Percentiles rank a stretch among this genome's conserved stretches.
These are phyloP conservation scores for Citrus unshiu DNA, from an alignment of 345 rosid genomes.

Conservation along the genomic window DNA sequence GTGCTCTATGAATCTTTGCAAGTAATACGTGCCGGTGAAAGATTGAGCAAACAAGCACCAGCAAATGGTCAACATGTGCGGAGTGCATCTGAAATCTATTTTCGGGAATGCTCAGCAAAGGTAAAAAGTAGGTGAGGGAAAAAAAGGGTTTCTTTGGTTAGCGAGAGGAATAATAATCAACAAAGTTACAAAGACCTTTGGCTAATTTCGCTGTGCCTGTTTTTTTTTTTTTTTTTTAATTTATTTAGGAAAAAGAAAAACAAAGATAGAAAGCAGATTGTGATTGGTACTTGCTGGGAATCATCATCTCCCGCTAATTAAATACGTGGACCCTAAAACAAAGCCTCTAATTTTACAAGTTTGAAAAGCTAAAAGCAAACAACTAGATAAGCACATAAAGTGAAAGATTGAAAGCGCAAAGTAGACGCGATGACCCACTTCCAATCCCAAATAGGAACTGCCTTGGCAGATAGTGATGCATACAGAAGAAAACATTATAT, in stretches of 20 bases:
- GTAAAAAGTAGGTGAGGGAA: not conserved
- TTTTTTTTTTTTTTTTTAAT: no score
- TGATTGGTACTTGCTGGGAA: not conserved
- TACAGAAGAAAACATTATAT: no score
- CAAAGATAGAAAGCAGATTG: no score
- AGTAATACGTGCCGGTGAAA: slow-evolving; percentile 3
- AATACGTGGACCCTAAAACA: not conserved
- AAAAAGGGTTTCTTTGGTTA: no score
- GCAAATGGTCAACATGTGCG: slow-evolving; percentile 7
- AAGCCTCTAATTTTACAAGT: not conserved
- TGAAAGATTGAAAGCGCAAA: no score
- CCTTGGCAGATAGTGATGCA: no score
- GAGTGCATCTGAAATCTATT: not conserved
- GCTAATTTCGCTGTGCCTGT: not conserved
- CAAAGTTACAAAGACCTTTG: no score
- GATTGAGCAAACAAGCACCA: not conserved
- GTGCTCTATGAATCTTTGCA: slow-evolving; percentile 8
- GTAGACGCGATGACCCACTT: not conserved
- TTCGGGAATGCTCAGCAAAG: not conserved
- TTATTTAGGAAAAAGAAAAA: not conserved
- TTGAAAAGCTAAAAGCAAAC: not conserved
- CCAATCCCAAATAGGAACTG: not conserved
- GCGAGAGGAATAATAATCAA: no score
- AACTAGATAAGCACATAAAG: not conserved
- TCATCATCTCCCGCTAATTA: not conserved